phyloP scores from a whole-genome alignment of 352 stramenopile species.

The Phytophthora sansomeana region DNA sequence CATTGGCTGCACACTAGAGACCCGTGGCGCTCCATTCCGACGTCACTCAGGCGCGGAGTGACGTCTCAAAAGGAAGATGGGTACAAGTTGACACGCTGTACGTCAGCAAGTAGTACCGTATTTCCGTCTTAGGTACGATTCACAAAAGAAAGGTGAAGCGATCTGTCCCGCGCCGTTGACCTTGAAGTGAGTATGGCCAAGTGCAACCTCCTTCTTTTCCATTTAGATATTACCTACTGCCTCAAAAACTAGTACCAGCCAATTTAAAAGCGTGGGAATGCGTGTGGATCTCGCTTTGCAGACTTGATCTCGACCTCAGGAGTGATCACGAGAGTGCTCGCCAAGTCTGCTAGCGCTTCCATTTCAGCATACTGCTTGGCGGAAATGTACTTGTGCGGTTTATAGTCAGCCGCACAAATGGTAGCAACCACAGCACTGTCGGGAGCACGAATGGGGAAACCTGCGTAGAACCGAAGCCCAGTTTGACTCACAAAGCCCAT shows the following conservation, averaged over 20 bases:
- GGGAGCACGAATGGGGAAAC: constrained; percentile 62
- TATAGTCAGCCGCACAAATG: constrained; percentile 61
- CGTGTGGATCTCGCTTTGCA: constrained; percentile 15
- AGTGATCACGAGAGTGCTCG: constrained; percentile 48
- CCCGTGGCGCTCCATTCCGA: too few species aligned
- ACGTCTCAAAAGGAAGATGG: too few species aligned
- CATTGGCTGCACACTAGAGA: too few species aligned
- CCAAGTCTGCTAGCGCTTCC: constrained; percentile 64
- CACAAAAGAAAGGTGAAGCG: too few species aligned
- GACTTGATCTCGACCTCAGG: constrained; percentile 25
- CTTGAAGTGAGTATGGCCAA: too few species aligned
- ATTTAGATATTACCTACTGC: constrained; percentile 32
- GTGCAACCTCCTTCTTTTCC: too few species aligned
- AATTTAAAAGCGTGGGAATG: constrained; percentile 13
- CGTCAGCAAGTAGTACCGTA: too few species aligned
- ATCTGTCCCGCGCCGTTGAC: too few species aligned
- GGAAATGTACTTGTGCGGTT: constrained; percentile 68
- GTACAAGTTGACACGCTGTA: too few species aligned
- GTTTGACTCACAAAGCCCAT: constrained; percentile 59
- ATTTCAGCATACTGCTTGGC: constrained; percentile 82
- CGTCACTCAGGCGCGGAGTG: too few species aligned
- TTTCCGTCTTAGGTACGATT: too few species aligned
- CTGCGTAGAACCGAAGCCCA: constrained; percentile 73
- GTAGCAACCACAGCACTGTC: constrained; percentile 63
- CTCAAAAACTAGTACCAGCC: constrained; percentile 2